Conservation (phyloP, 257 asterid genomes). For the Hygrophila difformis region DNA sequence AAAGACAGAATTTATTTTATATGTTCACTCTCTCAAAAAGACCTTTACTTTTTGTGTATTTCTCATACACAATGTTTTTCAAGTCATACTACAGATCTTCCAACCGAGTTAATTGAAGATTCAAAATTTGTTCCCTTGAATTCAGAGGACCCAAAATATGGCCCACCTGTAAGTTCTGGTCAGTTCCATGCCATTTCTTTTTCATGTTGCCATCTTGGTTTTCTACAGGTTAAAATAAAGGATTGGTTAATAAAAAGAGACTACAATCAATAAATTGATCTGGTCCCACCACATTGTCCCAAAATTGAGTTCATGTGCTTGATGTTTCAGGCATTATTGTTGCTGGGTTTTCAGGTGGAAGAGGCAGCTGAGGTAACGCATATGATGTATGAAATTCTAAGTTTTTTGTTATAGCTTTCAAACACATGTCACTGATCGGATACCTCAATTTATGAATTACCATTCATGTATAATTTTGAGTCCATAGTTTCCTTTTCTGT, state of each 20-base stretch:
- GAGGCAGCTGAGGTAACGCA: slow-evolving; percentile 60
- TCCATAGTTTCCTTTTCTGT: not conserved
- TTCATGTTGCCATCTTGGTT: not conserved
- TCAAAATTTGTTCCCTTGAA: slow-evolving; percentile 77
- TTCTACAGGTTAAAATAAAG: not conserved
- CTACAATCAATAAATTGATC: not conserved
- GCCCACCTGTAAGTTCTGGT: slow-evolving; percentile 95
- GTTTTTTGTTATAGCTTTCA: not conserved
- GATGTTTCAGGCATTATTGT: slow-evolving; percentile 64
- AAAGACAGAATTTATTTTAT: not conserved
- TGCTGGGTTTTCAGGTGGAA: slow-evolving; percentile 68
- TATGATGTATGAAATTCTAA: not conserved
- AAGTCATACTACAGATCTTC: slow-evolving; percentile 37
- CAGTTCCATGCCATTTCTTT: slow-evolving; percentile 24
- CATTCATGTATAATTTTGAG: no score
- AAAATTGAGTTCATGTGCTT: slow-evolving; percentile 2
- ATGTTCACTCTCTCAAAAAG: not conserved
- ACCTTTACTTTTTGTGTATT: not conserved
- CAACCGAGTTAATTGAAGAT: slow-evolving; percentile 65
- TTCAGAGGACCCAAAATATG: slow-evolving; percentile 59
- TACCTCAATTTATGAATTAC: no score
- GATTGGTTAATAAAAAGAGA: not conserved
- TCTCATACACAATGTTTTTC: slow-evolving; percentile 9
- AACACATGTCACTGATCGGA: no score
- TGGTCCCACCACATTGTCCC: not conserved